Conservation (phyloP, 306 rosid species). For the Fagus sylvatica region DNA sequence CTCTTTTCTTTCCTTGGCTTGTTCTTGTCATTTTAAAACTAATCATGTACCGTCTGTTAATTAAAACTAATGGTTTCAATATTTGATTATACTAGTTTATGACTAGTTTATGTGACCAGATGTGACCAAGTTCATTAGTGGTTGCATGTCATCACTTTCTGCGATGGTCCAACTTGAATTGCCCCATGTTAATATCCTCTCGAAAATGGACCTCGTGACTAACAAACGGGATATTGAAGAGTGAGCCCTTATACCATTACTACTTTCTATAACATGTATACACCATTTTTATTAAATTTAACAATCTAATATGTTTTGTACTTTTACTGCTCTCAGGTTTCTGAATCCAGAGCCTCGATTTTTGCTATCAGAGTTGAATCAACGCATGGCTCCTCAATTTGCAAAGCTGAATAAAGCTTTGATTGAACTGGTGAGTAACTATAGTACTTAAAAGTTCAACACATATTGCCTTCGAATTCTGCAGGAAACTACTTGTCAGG, state of each 20-base stretch:
- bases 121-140: slow-evolving; percentile 92
- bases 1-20: slow-evolving; percentile 2
- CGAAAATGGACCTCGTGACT: slow-evolving; percentile 91
- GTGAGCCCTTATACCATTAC: slow-evolving; percentile 38
- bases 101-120: too few species aligned
- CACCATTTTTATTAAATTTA: slow-evolving; percentile 3
- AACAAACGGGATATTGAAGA: slow-evolving; percentile 75
- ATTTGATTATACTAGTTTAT: slow-evolving; percentile 52
- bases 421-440: slow-evolving; percentile 66
- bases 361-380: slow-evolving; percentile 77
- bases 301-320: slow-evolving; percentile 3
- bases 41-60: slow-evolving; percentile 5
- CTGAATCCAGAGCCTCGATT: slow-evolving; percentile 76
- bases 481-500: background rate
- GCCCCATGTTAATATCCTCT: slow-evolving; percentile 90
- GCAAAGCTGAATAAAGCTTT: slow-evolving; percentile 84
- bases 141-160: slow-evolving; percentile 89
- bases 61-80: slow-evolving; percentile 9
- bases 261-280: slow-evolving; percentile 7
- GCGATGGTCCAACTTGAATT: slow-evolving; percentile 90
- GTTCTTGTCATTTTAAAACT: slow-evolving; percentile 2
- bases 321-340: slow-evolving; percentile 46
- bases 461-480: background rate
- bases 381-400: slow-evolving; percentile 84
- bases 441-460: background rate